Evolutionary conservation across 1,284 basidiomycete genomes (phyloP), one percentile per base, ranked within the genome.

Genomic region (Laetiporus sulphureus): DNA sequence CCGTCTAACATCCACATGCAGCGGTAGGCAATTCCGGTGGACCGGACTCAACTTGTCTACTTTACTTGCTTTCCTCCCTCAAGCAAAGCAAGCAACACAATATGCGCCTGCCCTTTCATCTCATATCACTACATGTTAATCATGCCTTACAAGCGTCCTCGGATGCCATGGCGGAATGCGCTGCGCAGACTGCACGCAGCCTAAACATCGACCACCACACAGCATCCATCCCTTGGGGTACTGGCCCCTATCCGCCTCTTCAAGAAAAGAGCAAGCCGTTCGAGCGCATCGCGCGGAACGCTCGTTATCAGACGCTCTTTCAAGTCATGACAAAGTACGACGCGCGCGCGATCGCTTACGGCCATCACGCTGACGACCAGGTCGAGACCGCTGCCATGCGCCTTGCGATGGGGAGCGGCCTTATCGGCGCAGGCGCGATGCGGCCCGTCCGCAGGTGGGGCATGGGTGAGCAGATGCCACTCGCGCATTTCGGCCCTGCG

Each of bases 21-120:
- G 86, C 72, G 27, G 71, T 89, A 20, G 86, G 80, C 18, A 79
- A 80, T 55, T 90, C 87, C 15, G 86, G 83, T 10, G 87, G 87
- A 2, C 75, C 85, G 10, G 86, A 90, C 57, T 90, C 86, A 4
- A 78, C 80, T 1, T 84, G 81, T 56, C 67, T 90, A 4, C 65
- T 89, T 8, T 85, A 76, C 53, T 72, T 89, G 8, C 62, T 88
- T n/a, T 15, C 51, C 25, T 40, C 56, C 40, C 27, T 50, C 11
- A 25, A 55, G 16, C 34, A 38, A 6, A 24, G 19, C 13, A 41
- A 31, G 12, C 21, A 23, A 5, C 41, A 35, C 29, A 15, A 19
- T 3, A 18, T 18, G 3, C 40, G 40, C n/a, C 40, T 61, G 3
- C 61, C 60, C 8, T 23, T 30, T 13, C 20, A 43, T 6, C 51